Evolutionary conservation across 192 early-diverging fungal species (phyloP).

Genomic region (Jimgerdemannia lactiflua): DNA sequence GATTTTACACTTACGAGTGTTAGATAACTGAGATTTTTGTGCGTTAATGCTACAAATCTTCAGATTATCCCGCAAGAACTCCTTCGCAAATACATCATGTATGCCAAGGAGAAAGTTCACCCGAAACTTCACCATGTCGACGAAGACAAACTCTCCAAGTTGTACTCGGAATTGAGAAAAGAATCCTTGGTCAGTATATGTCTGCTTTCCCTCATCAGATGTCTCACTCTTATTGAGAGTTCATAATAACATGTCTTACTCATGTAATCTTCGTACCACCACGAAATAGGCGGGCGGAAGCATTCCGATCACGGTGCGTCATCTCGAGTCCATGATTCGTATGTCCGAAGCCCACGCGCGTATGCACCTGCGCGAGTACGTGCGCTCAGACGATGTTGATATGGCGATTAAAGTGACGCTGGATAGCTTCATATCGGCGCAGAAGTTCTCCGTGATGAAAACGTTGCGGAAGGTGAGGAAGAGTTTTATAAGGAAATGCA

Average conservation of each 20-base stretch:
- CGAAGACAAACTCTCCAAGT: conserved; percentile 81
- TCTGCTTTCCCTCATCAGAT: no score
- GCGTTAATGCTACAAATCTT: not conserved
- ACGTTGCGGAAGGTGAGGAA: conserved; percentile 63
- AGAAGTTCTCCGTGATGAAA: conserved; percentile 91
- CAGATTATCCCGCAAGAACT: conserved; percentile 82
- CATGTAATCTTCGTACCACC: no score
- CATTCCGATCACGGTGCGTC: conserved; percentile 87
- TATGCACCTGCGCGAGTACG: conserved; percentile 94
- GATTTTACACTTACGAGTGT: no score
- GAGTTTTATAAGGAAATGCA: not conserved
- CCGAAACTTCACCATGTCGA: conserved; percentile 85
- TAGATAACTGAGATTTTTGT: no score
- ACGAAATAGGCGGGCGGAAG: conserved; percentile 54
- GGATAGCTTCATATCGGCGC: conserved; percentile 87
- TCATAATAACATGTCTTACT: no score
- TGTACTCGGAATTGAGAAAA: conserved; percentile 90
- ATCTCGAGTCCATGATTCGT: conserved; percentile 84
- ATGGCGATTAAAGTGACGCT: conserved; percentile 88
- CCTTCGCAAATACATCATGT: conserved; percentile 87
- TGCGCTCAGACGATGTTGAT: conserved; percentile 89
- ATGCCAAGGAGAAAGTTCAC: conserved; percentile 71
- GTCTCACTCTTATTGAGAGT: no score
- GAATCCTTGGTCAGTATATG: conserved; percentile 61
- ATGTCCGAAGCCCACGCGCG: conserved; percentile 88